Conservation (phyloP, 2,329 filamentous ascomycete genomes). For the Talaromyces sp. region DNA sequence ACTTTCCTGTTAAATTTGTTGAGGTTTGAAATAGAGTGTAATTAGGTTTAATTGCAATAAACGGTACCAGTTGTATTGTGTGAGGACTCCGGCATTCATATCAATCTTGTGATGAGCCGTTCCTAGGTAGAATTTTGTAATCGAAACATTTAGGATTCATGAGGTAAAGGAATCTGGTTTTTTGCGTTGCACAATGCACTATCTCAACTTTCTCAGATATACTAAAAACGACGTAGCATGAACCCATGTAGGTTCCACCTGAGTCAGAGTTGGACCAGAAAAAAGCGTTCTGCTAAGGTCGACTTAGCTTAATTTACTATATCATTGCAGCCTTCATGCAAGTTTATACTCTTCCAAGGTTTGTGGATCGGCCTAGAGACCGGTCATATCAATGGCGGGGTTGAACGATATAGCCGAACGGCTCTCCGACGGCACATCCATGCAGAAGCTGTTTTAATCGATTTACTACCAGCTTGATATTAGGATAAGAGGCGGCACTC, state of each 20-base stretch:
- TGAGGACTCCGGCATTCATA: too few relatives aligned
- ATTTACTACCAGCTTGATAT: background rate
- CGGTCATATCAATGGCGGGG: background rate
- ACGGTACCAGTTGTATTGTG: background rate
- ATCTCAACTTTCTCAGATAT: background rate
- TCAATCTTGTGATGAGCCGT: background rate
- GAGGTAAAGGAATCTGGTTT: background rate
- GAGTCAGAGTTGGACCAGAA: background rate
- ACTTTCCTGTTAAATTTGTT: background rate
- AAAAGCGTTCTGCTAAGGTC: background rate
- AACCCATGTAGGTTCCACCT: background rate
- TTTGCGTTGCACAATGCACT: background rate
- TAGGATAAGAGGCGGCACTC: background rate
- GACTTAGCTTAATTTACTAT: background rate
- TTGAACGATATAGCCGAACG: background rate
- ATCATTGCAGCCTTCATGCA: background rate
- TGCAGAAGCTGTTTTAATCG: background rate
- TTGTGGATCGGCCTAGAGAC: background rate
- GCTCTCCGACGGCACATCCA: background rate
- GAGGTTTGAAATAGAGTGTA: background rate
- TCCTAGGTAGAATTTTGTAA: background rate
- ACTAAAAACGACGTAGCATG: background rate
- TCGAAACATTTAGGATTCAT: background rate
- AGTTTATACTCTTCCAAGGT: background rate
- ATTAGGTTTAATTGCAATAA: background rate